phyloP scores from a whole-genome alignment of 139 green algal genomes.

The Axilococcus clingmanii region DNA sequence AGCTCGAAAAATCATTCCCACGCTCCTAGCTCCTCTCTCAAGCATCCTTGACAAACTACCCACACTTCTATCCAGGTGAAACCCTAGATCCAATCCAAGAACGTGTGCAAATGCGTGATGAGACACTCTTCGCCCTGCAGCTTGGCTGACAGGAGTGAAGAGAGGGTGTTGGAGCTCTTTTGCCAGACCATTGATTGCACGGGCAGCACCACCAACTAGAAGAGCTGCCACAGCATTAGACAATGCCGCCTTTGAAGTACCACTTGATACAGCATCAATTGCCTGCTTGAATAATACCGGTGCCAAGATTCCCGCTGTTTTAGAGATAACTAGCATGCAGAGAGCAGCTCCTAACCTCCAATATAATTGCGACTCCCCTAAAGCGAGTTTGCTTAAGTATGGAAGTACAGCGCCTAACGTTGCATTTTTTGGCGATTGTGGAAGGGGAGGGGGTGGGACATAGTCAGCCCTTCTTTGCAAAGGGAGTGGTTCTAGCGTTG shows the following conservation, averaged over 20 bases:
- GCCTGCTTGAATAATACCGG: constrained; percentile 68
- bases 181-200: constrained; percentile 50
- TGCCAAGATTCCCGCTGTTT: constrained; percentile 49
- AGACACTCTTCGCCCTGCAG: constrained; percentile 15
- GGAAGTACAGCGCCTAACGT: constrained; percentile 44
- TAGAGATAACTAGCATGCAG: constrained; percentile 47
- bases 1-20: constrained; percentile 88
- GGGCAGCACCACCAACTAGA: constrained; percentile 36
- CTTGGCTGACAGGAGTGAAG: constrained; percentile 76
- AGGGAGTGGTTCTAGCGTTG: no score
- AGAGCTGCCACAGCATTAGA: constrained; percentile 7
- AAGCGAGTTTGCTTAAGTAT: constrained; percentile 61
- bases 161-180: constrained; percentile 74
- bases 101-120: constrained; percentile 25
- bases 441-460: constrained; percentile 17
- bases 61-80: constrained; percentile 69
- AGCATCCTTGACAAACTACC: constrained; percentile 79
- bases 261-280: constrained; percentile 52
- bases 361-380: constrained; percentile 48
- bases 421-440: constrained; percentile 21
- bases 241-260: neutral
- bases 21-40: constrained; percentile 76
- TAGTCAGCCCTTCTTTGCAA: neutral
- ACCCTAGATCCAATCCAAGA: constrained; percentile 24
- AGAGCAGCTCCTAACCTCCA: constrained; percentile 63